Evolutionary conservation across 2,329 filamentous ascomycete species (phyloP).

Genomic region (Phialophora verrucosa): DNA sequence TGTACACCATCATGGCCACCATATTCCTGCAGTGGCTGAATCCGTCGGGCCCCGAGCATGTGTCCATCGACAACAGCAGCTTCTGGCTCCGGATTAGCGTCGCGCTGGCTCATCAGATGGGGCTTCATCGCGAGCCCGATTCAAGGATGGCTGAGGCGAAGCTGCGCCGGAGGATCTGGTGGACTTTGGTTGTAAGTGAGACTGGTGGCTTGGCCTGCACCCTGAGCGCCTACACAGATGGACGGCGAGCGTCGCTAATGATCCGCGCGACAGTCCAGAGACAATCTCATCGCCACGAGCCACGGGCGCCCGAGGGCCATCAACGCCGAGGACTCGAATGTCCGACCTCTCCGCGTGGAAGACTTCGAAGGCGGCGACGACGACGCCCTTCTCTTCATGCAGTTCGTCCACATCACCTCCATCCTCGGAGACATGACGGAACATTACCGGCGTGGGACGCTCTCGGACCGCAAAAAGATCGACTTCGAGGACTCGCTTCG

Average conservation of each 20-base stretch:
- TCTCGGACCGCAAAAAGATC: conserved; percentile 38
- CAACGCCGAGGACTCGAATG: conserved; percentile 30
- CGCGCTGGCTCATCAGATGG: conserved; percentile 52
- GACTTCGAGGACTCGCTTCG: conserved; percentile 42
- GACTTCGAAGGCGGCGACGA: conserved; percentile 30
- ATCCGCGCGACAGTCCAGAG: conserved; percentile 37
- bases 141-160: conserved; percentile 41
- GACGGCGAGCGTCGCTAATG: background rate
- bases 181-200: conserved; percentile 49
- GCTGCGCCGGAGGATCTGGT: conserved; percentile 51
- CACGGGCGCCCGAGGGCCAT: conserved; percentile 35
- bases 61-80: conserved; percentile 52
- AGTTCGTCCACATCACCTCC: conserved; percentile 34
- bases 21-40: conserved; percentile 37
- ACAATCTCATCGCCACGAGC: conserved; percentile 34
- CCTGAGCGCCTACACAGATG: background rate
- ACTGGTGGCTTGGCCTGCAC: background rate
- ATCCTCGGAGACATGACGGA: conserved; percentile 35
- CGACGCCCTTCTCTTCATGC: conserved; percentile 34
- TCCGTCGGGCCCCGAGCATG: conserved; percentile 45
- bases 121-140: conserved; percentile 51
- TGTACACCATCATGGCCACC: conserved; percentile 32
- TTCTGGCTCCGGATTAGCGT: conserved; percentile 54
- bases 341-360: conserved; percentile 28
- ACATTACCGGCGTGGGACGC: conserved; percentile 38